Evolutionary conservation across 2,329 filamentous ascomycete genomes (phyloP), one percentile per base, ranked within the genome.

Genomic region (Fusarium sp.): DNA sequence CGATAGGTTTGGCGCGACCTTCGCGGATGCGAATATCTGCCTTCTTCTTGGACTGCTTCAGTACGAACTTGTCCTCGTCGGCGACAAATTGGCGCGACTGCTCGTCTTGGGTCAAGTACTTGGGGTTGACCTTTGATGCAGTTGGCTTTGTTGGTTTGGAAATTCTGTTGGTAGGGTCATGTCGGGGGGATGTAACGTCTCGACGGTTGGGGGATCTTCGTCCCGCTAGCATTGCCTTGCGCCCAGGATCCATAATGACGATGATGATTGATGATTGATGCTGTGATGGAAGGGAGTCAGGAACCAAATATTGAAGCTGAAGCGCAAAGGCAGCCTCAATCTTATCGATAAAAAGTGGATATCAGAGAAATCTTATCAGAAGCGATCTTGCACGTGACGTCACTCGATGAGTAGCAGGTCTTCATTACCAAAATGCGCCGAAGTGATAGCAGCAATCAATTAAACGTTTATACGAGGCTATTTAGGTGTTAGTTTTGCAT

Each of bases 11-110:
- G 59, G 95, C 94, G 72, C 97, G 89, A 13, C 92, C 92, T 80
- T 97, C 94, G 73, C 94, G 93, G 47, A 98, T 94, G 42, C 96
- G 91, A 73, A 99, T 97, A 71, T 94, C 93, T 43, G 96, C 95
- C 84, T 98, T 98, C 84, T 97, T 98, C 86, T 98, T 99, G 48
- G 95, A 92, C 82, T 99, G 96, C 80, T 94, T 94, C 76, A 99
- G 84, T 59, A 98, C 96, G 77, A 99, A 99, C 70, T 92, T 90
- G 82, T 99, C 96, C 80, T 99, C 96, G 74, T 97, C 93, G 55
- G 95, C 93, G 21, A 98, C 93, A 86, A 96, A 99, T 76, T 91
- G 87, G 27, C 90, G 86, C 71, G 90, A 92, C 77, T 93, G 91
- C 76, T 94, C 90, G 74, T 94, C 92, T 77, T 93, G 88, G 61